A percentile compares a stretch with the other conserved stretches of the same genome.
Conservation (phyloP, 805 yeast genomes). For the Metschnikowia hibisci region DNA sequence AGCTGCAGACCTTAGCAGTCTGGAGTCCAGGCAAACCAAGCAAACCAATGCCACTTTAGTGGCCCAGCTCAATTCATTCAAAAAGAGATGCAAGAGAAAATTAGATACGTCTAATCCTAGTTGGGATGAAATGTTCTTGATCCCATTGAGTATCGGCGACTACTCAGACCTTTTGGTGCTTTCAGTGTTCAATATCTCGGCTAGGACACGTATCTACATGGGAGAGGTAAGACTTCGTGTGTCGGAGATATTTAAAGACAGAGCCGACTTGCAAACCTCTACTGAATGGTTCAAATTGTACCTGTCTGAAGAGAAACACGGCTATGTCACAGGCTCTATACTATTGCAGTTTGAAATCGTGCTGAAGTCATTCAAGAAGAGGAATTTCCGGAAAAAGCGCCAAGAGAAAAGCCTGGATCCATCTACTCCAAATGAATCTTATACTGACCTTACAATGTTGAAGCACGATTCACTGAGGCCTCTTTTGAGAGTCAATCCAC, state of each 20-base stretch:
- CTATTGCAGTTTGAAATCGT: constrained; percentile 41
- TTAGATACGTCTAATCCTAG: constrained; percentile 35
- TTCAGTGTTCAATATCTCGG: constrained; percentile 40
- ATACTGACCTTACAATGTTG: background rate
- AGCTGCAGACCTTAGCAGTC: constrained; percentile 36
- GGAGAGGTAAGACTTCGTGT: constrained; percentile 37
- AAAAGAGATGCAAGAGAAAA: constrained; percentile 29
- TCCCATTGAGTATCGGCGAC: constrained; percentile 31
- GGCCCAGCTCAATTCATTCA: constrained; percentile 29
- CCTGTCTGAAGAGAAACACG: constrained; percentile 35
- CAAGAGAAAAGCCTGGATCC: background rate
- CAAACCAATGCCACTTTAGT: constrained; percentile 35
- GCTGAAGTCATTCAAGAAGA: constrained; percentile 7
- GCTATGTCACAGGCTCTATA: constrained; percentile 48
- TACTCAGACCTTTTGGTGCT: constrained; percentile 28
- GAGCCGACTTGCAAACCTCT: constrained; percentile 21
- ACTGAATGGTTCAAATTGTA: constrained; percentile 45
- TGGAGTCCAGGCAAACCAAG: constrained; percentile 16
- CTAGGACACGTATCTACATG: constrained; percentile 33
- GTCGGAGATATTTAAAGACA: constrained; percentile 25
- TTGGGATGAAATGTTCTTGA: constrained; percentile 34
- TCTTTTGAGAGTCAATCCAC: constrained; percentile 1
- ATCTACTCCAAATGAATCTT: background rate
- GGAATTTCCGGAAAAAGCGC: constrained; percentile 4
- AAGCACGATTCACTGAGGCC: constrained; percentile 5